Conservation (phyloP, 768 basidiomycete genomes). For the Mycena rebaudengoi region DNA sequence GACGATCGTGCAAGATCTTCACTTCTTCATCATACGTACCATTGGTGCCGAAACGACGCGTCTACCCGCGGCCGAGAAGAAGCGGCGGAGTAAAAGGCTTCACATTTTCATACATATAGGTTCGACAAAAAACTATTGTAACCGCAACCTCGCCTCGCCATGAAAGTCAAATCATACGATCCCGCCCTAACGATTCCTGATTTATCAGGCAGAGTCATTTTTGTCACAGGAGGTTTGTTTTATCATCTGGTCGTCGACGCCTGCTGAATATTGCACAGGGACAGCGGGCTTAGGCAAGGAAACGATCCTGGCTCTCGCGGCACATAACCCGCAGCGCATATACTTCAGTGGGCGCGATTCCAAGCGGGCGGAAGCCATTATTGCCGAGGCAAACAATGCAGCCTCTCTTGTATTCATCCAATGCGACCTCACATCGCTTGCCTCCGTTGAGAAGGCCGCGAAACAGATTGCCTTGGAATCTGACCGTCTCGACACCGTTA, state of each 20-base stretch:
- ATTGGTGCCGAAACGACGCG: too few relatives aligned
- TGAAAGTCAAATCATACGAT: too few relatives aligned
- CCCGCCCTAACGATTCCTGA: conserved; percentile 11
- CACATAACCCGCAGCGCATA: conserved; percentile 11
- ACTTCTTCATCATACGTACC: too few relatives aligned
- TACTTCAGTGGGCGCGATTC: conserved; percentile 18
- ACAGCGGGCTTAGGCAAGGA: conserved; percentile 16
- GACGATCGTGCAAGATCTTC: too few relatives aligned
- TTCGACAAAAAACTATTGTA: too few relatives aligned
- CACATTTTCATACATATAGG: too few relatives aligned
- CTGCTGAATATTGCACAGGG: neutral
- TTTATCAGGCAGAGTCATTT: conserved; percentile 3
- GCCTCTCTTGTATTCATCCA: conserved; percentile 10
- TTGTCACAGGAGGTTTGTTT: conserved; percentile 6
- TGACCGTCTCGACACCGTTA: conserved; percentile 9
- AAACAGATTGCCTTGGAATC: neutral
- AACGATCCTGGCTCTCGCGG: conserved; percentile 5
- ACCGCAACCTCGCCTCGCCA: too few relatives aligned
- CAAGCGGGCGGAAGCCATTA: neutral
- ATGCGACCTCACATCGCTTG: conserved; percentile 23
- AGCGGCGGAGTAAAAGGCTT: too few relatives aligned
- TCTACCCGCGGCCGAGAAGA: too few relatives aligned
- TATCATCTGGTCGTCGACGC: neutral
- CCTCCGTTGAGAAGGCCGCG: conserved; percentile 8
- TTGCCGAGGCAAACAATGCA: neutral